phyloP scores from a whole-genome alignment of 202 grass and related monocot species.

The Hordeum pubiflorum region DNA sequence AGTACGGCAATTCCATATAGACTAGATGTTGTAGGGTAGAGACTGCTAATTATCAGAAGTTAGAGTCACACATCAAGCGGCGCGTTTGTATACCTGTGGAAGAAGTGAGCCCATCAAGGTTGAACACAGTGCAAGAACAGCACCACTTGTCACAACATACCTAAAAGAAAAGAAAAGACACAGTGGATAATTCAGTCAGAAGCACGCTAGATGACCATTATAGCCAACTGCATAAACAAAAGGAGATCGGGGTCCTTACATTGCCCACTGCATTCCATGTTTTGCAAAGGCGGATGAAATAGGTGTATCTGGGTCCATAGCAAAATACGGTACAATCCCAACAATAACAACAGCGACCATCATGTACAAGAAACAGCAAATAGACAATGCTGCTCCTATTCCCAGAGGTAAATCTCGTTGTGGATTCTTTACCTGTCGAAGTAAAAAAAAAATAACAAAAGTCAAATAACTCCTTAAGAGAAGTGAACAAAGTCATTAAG shows the following conservation, averaged over 20 bases:
- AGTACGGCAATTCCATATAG: neutral
- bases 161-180: conserved; percentile 38
- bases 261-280: conserved; percentile 91
- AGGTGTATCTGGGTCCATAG: conserved; percentile 96
- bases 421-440: conserved; percentile 82
- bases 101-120: conserved; percentile 96
- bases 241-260: conserved; percentile 40
- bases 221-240: neutral
- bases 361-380: conserved; percentile 88
- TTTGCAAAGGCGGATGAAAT: conserved; percentile 91
- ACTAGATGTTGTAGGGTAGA: neutral
- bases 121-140: conserved; percentile 95
- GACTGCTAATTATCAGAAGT: neutral
- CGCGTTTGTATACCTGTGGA: conserved; percentile 64
- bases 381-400: conserved; percentile 71
- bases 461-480: neutral
- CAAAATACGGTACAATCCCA: conserved; percentile 89
- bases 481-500: neutral
- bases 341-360: conserved; percentile 90
- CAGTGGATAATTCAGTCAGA: neutral
- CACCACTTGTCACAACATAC: conserved; percentile 88
- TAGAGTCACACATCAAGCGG: neutral
- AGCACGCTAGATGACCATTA: neutral
- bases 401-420: conserved; percentile 89
- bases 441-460: neutral